Conservation (phyloP, 2,329 filamentous ascomycete species). For the Claviceps quebecensis region DNA sequence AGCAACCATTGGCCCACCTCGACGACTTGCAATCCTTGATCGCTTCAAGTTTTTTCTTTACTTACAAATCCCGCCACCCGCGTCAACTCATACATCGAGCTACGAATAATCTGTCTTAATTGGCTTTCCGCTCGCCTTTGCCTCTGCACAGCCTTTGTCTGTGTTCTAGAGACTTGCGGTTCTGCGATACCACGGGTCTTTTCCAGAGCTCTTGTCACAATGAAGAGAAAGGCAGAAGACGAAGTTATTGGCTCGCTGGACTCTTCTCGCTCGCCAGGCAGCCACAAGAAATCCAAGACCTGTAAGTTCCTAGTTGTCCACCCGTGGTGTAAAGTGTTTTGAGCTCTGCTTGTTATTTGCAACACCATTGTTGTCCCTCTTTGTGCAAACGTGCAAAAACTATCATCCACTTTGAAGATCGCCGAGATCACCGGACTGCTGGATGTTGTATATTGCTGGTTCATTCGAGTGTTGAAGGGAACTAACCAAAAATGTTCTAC, state of each 20-base stretch:
- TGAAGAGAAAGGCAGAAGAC: slow-evolving; percentile 47
- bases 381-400: too few species aligned
- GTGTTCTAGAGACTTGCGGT: too few species aligned
- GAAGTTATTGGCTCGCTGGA: slow-evolving; percentile 21
- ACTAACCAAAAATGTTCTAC: neutral
- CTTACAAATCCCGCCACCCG: neutral
- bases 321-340: neutral
- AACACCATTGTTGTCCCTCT: too few species aligned
- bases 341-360: too few species aligned
- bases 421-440: too few species aligned
- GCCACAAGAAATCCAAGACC: slow-evolving; percentile 40
- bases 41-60: neutral
- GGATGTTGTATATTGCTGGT: too few species aligned
- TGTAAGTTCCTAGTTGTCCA: slow-evolving; percentile 19
- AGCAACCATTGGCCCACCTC: too few species aligned
- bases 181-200: too few species aligned
- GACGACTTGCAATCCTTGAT: neutral
- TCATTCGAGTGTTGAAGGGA: too few species aligned
- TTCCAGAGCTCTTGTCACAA: slow-evolving; percentile 11
- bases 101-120: neutral
- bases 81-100: neutral
- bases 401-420: too few species aligned
- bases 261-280: slow-evolving; percentile 14
- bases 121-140: too few species aligned
- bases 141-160: too few species aligned